Evolutionary conservation across 805 yeast genomes (phyloP), one percentile per base, ranked within the genome.

Genomic region (Candida insectorum): DNA sequence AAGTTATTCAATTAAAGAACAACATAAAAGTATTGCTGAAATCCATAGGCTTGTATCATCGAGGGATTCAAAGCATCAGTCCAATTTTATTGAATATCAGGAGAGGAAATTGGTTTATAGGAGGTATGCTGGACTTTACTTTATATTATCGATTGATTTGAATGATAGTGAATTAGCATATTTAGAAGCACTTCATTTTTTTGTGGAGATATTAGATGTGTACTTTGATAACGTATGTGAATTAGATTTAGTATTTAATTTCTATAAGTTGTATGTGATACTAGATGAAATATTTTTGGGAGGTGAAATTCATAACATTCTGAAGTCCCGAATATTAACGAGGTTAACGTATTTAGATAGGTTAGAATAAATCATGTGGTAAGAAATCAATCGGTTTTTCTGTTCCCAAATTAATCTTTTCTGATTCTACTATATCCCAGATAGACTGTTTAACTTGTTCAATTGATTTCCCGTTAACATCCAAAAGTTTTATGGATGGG

Each of bases 171-270:
- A 88, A 51, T 71, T 93, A 38, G 75, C 80, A 33, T 85, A 83
- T 49, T 62, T 93, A 32, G 95, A 93, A 41, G 78, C 85, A 17
- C 78, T 91, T 24, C 97, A 91, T 52, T 65, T 89, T 34, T 76
- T 91, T 41, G 97, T 91, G 13, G 96, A 93, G 59, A 77, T 87
- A 6, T 63, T 91, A 35, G 97, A 91, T 56, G 69, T 79, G 9
- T 86, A 81, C 54, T 91, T 91, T 50, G 82, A 87, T 44, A 87
- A 81, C 49, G 97, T 91, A 6, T 89, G 97, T 61, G 97, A 91
- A 59, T 69, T 91, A 45, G 97, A 91, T 55, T 71, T 93, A 36
- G 94, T 93, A 14, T 93, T 89, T 66, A 87, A 88, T 58, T 91
- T 91, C 59, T 81, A 81, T 66, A 86, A 83, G 56, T 80, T 86